Evolutionary conservation across 108 stramenopile genomes (phyloP).

Genomic region (Cyclotella distinguenda): DNA sequence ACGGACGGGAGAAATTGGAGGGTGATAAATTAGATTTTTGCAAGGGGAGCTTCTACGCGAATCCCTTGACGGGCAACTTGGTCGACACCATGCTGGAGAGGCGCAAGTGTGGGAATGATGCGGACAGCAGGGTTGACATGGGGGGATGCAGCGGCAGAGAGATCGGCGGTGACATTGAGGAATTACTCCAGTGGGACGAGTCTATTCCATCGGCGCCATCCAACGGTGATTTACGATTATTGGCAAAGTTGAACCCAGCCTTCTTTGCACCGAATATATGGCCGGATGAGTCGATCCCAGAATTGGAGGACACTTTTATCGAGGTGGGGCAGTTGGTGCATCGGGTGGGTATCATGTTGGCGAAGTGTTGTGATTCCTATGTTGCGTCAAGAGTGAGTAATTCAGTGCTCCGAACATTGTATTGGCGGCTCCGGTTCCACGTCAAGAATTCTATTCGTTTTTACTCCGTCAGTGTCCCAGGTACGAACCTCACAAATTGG

Average conservation of each 20-base stretch:
- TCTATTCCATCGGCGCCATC: slow-evolving; percentile 11
- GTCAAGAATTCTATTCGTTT: not conserved
- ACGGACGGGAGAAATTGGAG: slow-evolving; percentile 91
- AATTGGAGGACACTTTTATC: slow-evolving; percentile 76
- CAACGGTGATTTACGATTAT: slow-evolving; percentile 31
- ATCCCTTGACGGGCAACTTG: slow-evolving; percentile 82
- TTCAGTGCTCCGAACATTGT: not conserved
- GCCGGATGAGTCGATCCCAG: slow-evolving; percentile 71
- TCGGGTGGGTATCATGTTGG: slow-evolving; percentile 74
- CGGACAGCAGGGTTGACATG: not conserved
- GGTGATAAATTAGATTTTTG: slow-evolving; percentile 68
- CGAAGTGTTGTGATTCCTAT: slow-evolving; percentile 77
- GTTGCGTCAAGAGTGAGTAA: slow-evolving; percentile 42
- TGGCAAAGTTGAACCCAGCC: slow-evolving; percentile 50
- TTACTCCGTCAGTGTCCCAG: slow-evolving; percentile 24
- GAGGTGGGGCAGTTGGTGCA: slow-evolving; percentile 72
- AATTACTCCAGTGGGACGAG: slow-evolving; percentile 37
- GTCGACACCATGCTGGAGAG: slow-evolving; percentile 35
- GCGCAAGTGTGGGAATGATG: slow-evolving; percentile 7
- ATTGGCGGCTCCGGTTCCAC: not conserved
- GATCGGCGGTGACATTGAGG: slow-evolving; percentile 3
- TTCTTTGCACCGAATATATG: slow-evolving; percentile 83
- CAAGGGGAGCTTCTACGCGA: slow-evolving; percentile 94
- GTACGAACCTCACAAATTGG: slow-evolving; percentile 51
- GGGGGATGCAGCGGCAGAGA: too few species aligned